These are phyloP conservation scores for Alternaria panax DNA, from an alignment of 2,329 filamentous ascomycete species.

Conservation along the genomic window DNA sequence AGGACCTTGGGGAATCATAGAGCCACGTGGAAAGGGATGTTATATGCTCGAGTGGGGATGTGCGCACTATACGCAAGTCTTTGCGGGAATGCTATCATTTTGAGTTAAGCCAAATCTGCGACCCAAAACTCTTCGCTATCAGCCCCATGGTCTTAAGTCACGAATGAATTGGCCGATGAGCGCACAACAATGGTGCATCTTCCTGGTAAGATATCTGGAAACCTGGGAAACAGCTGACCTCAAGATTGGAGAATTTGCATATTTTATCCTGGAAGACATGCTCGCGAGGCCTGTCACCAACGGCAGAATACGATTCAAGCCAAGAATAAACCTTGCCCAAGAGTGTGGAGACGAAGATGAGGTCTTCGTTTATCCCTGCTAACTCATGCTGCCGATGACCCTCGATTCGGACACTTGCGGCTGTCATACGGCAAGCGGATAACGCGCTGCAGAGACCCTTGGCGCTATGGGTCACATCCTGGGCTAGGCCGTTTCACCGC, in stretches of 20 bases:
- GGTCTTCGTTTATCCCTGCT: not conserved
- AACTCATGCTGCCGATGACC: not conserved
- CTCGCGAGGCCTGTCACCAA: not conserved
- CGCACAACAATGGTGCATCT: not conserved
- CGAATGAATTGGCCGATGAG: not conserved
- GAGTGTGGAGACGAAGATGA: constrained; percentile 9
- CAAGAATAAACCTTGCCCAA: not conserved
- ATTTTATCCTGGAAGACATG: not conserved
- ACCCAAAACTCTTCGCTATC: constrained; percentile 1
- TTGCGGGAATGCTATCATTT: not conserved
- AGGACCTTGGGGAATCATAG: not conserved
- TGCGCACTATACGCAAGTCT: not conserved
- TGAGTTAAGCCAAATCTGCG: not conserved
- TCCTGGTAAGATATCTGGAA: not conserved
- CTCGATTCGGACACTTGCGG: not conserved
- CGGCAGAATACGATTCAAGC: not conserved
- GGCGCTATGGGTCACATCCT: constrained; percentile 1
- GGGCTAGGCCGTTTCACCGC: constrained; percentile 7
- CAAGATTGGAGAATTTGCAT: not conserved
- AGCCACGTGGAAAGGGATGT: constrained; percentile 13
- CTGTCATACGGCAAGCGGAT: not conserved
- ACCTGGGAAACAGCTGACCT: not conserved
- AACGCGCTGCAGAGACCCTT: not conserved
- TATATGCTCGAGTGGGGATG: not conserved
- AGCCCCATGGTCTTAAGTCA: not conserved